Base-by-base conservation (phyloP, 306 rosid species). In the Canavalia ensiformis region DNA sequence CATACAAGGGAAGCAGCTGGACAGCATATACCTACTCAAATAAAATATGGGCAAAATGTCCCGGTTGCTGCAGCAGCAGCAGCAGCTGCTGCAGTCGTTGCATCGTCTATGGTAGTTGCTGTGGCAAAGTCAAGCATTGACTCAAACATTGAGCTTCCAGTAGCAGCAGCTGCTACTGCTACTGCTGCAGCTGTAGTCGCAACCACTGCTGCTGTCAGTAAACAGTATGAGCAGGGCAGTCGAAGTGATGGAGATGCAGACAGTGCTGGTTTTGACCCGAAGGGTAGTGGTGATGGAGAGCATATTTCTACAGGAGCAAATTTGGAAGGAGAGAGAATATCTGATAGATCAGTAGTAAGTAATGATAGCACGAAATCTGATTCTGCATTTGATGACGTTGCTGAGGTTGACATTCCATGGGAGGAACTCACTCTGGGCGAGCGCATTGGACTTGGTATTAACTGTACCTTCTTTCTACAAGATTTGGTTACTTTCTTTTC, bases 161-260 rank as follows among this genome's bases (percentile, higher is more conserved):
- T 91, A 57, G 90, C 97, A 18, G 99, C 98, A 44, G 99, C 99
- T 77, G 99, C 97, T 49, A 92, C 98, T 28, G 95, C 94, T 66
- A 91, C 95, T 52, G 97, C 99, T 66, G 99, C 97, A 75, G 99
- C 96, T 63, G 99, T 95, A 71, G 97, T 93, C 52, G 99, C 97
- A 80, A 91, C 97, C 58, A 93, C 97, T 80, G 97, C 94, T 64
- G 99, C 94, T 67, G 98, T 93, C 76, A 89, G 74, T 82, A 93
- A 85, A 88, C 95, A 90, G 77, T 91, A 86, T 68, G 99, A 93
- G 64, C 97, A 81, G 79, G 93, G 92, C 34, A 83, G 72, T 82
- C 86, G 85, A 83, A 89, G 91, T 68, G 92, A 91, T 59, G 90
- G 87, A 47, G 98, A 90, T 76, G 63, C 83, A 6, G 95, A 89